phyloP scores from a whole-genome alignment of 768 basidiomycete genomes.

The Termitomyces sp. region DNA sequence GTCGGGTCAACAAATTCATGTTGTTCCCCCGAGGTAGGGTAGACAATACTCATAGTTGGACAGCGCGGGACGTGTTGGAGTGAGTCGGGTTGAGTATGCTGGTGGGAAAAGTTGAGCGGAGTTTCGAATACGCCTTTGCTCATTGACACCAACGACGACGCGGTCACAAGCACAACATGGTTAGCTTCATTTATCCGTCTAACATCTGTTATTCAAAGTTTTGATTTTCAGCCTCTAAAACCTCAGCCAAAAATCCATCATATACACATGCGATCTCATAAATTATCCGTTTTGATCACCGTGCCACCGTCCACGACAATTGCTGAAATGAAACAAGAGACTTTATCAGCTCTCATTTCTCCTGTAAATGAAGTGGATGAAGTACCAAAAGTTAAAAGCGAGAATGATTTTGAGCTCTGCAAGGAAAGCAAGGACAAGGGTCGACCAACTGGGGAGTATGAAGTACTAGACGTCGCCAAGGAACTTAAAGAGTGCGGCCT shows the following conservation, averaged over 20 bases:
- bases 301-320: constrained; percentile 49
- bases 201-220: neutral
- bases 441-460: constrained; percentile 44
- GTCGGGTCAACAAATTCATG: constrained; percentile 58
- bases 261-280: constrained; percentile 69
- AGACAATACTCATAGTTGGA: constrained; percentile 47
- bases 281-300: constrained; percentile 57
- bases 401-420: constrained; percentile 56
- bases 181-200: constrained; percentile 2
- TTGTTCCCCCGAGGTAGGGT: constrained; percentile 39
- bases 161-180: constrained; percentile 15
- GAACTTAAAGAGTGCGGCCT: constrained; percentile 44
- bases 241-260: constrained; percentile 59
- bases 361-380: constrained; percentile 31
- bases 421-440: constrained; percentile 47
- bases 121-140: constrained; percentile 16
- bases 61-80: constrained; percentile 10
- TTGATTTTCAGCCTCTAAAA: constrained; percentile 36
- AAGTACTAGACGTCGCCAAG: constrained; percentile 38
- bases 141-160: constrained; percentile 6
- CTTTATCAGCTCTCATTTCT: constrained; percentile 52
- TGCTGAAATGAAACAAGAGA: constrained; percentile 55
- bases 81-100: constrained; percentile 17
- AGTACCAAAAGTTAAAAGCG: constrained; percentile 22
- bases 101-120: constrained; percentile 21